Conservation (phyloP, 768 basidiomycete species). For the Phlebiopsis gigantea region DNA sequence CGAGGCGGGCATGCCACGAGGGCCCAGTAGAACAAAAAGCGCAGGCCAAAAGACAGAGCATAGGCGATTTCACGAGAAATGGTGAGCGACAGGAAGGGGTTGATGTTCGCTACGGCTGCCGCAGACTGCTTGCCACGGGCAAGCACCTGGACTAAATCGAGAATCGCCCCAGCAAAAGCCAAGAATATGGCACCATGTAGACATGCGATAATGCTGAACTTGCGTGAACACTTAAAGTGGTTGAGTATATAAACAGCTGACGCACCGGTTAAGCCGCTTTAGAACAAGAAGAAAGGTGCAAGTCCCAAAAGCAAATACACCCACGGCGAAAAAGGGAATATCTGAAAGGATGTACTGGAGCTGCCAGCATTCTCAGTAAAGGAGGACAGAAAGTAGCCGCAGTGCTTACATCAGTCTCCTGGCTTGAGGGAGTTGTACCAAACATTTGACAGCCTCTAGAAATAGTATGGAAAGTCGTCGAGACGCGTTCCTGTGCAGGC, state of each 20-base stretch:
- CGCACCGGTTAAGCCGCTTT: slow-evolving; percentile 49
- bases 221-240: not conserved
- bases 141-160: slow-evolving; percentile 58
- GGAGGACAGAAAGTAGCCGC: not conserved
- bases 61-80: slow-evolving; percentile 55
- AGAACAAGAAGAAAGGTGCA: slow-evolving; percentile 51
- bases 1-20: slow-evolving; percentile 56
- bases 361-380: slow-evolving; percentile 25
- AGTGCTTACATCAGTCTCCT: not conserved
- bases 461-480: too few species aligned
- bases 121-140: slow-evolving; percentile 28
- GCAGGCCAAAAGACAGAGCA: slow-evolving; percentile 26
- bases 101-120: slow-evolving; percentile 20
- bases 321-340: slow-evolving; percentile 63
- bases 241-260: slow-evolving; percentile 27
- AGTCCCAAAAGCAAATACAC: slow-evolving; percentile 57
- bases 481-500: too few species aligned
- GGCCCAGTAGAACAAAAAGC: slow-evolving; percentile 66
- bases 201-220: slow-evolving; percentile 34
- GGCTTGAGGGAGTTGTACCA: not conserved
- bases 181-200: slow-evolving; percentile 55
- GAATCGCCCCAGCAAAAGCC: slow-evolving; percentile 54
- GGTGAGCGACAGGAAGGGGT: slow-evolving; percentile 33
- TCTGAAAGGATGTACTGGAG: slow-evolving; percentile 54
- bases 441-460: not conserved